A percentile compares a stretch with the other conserved stretches of the same genome.
These are phyloP conservation scores for Trichoderma citrinoviride DNA, from an alignment of 2,329 filamentous ascomycete genomes.

Conservation along the genomic window DNA sequence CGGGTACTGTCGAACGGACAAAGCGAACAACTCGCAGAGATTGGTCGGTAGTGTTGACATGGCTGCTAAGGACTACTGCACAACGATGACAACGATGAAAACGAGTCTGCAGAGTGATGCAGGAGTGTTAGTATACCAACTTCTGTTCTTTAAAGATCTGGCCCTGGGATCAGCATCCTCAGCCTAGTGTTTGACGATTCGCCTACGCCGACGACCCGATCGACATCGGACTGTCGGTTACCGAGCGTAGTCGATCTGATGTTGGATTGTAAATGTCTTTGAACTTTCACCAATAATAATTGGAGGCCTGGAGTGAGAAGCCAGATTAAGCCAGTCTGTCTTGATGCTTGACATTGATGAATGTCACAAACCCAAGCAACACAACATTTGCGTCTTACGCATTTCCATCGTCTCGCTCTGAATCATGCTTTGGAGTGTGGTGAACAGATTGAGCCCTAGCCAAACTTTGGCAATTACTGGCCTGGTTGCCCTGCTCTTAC, in stretches of 20 bases:
- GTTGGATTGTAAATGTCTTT: too few species aligned
- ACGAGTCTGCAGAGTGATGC: too few species aligned
- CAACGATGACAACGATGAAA: not conserved
- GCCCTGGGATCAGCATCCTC: not conserved
- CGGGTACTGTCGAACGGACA: not conserved
- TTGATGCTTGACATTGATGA: too few species aligned
- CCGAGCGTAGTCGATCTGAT: not conserved
- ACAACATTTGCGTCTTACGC: too few species aligned
- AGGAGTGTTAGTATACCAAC: not conserved
- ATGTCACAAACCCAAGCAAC: too few species aligned
- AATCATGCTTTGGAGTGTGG: not conserved
- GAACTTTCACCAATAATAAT: too few species aligned
- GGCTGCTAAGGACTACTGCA: too few species aligned
- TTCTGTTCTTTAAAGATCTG: not conserved
- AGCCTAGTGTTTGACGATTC: not conserved
- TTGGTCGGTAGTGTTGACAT: not conserved
- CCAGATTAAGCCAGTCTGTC: too few species aligned
- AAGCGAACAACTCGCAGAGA: conserved; percentile 8
- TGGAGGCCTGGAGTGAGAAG: not conserved
- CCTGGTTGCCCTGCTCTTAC: not conserved
- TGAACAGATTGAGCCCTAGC: not conserved
- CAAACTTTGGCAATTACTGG: not conserved
- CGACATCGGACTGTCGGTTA: not conserved
- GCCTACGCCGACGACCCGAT: not conserved
- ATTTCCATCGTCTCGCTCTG: not conserved